Conservation (phyloP, 163 green algal genomes). For the Volvox carteri region DNA sequence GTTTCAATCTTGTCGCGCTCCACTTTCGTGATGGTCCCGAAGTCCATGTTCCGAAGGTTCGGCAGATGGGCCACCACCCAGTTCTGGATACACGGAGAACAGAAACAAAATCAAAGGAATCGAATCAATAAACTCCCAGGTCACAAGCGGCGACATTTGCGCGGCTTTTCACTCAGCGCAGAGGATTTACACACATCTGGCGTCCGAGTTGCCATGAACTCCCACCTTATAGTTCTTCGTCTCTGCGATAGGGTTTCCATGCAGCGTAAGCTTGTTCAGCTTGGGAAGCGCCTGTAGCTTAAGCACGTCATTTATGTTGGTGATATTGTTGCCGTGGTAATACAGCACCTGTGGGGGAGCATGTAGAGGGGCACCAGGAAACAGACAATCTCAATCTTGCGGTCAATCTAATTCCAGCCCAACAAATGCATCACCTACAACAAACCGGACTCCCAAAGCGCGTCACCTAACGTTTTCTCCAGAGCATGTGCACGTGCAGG, state of each 20-base stretch:
- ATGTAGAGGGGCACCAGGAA: no score
- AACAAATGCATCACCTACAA: no score
- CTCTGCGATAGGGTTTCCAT: conserved; percentile 73
- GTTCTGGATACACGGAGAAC: background rate
- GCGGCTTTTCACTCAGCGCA: no score
- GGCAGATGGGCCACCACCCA: conserved; percentile 60
- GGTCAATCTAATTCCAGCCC: no score
- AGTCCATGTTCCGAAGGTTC: conserved; percentile 63
- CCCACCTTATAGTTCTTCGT: conserved; percentile 68
- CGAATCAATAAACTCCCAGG: no score
- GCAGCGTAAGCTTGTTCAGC: conserved; percentile 75
- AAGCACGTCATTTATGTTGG: conserved; percentile 67
- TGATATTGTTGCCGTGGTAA: conserved; percentile 75
- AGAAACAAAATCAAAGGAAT: background rate
- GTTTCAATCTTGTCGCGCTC: conserved; percentile 62
- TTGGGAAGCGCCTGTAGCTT: conserved; percentile 66
- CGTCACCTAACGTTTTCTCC: no score
- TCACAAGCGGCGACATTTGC: no score
- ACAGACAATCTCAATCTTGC: no score
- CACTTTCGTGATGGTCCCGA: conserved; percentile 64
- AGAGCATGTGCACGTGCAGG: no score
- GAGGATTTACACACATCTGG: no score
- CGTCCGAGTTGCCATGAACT: no score
- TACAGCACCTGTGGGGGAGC: conserved; percentile 81
- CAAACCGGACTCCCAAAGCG: no score